Conservation (phyloP, 2,329 filamentous ascomycete genomes). For the Aureobasidium sp. region DNA sequence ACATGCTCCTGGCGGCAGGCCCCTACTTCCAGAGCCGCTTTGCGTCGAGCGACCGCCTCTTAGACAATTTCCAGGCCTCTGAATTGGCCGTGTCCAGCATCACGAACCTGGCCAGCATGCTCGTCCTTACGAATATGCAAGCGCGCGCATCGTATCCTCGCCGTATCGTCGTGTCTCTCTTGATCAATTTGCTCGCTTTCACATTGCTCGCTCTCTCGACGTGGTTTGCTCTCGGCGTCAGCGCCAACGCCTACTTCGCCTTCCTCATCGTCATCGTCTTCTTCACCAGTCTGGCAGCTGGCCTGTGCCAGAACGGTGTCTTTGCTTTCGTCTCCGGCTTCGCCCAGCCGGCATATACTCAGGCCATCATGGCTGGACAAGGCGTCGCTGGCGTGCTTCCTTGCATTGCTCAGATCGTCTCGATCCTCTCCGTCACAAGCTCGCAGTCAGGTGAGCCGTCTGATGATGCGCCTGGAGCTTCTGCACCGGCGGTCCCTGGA, state of each 20-base stretch:
- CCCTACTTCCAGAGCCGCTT: slow-evolving; percentile 89
- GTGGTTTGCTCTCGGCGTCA: slow-evolving; percentile 52
- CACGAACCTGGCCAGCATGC: slow-evolving; percentile 68
- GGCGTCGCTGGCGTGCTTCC: slow-evolving; percentile 86
- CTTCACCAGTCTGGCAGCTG: slow-evolving; percentile 68
- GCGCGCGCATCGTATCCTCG: slow-evolving; percentile 76
- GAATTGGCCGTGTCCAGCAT: slow-evolving; percentile 81
- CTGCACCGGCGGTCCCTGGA: slow-evolving; percentile 42
- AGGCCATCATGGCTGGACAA: slow-evolving; percentile 93
- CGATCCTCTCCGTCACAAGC: slow-evolving; percentile 58
- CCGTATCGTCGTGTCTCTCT: slow-evolving; percentile 69
- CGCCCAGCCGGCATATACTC: slow-evolving; percentile 78
- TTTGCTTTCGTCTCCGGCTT: slow-evolving; percentile 89
- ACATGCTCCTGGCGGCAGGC: slow-evolving; percentile 94
- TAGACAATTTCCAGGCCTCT: slow-evolving; percentile 77
- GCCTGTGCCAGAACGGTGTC: slow-evolving; percentile 84
- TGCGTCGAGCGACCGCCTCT: slow-evolving; percentile 58
- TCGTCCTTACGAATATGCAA: slow-evolving; percentile 73
- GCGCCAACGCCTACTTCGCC: slow-evolving; percentile 61
- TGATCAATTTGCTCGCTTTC: slow-evolving; percentile 72
- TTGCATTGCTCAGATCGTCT: slow-evolving; percentile 75
- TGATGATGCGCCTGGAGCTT: slow-evolving; percentile 27
- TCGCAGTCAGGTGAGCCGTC: slow-evolving; percentile 24
- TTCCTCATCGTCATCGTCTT: slow-evolving; percentile 81
- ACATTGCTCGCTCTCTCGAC: slow-evolving; percentile 74